These are phyloP conservation scores for Phytophthora rubi DNA, from an alignment of 352 stramenopile species.

Conservation along the genomic window DNA sequence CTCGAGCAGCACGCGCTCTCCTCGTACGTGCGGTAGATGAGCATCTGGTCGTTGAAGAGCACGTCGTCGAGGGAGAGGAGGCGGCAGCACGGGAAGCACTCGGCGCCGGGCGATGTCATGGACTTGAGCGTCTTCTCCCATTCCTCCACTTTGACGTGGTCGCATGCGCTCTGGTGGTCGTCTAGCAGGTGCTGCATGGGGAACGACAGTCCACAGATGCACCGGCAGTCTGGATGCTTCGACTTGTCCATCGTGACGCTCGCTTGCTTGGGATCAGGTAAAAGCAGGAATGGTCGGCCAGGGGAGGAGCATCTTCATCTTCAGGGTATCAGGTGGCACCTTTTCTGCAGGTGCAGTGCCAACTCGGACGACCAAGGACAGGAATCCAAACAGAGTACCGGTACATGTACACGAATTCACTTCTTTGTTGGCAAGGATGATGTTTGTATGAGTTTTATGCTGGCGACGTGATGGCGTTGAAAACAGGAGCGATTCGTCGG, in stretches of 20 bases:
- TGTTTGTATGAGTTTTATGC: neutral
- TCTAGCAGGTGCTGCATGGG: slow-evolving; percentile 1
- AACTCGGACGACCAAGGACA: too few species aligned
- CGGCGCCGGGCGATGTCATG: slow-evolving; percentile 29
- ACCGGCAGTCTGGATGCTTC: slow-evolving; percentile 3
- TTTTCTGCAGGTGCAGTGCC: neutral
- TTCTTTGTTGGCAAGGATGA: neutral
- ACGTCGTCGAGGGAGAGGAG: slow-evolving; percentile 30
- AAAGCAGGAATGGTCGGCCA: slow-evolving; percentile 1
- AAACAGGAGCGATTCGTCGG: neutral
- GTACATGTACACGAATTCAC: neutral
- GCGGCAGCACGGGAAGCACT: slow-evolving; percentile 34
- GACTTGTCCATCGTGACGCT: slow-evolving; percentile 21
- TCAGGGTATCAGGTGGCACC: neutral
- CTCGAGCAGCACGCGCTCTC: slow-evolving; percentile 27
- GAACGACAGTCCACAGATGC: slow-evolving; percentile 23
- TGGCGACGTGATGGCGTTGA: neutral
- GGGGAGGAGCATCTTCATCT: neutral
- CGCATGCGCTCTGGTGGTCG: slow-evolving; percentile 22
- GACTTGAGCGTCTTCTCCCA: slow-evolving; percentile 23
- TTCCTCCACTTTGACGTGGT: slow-evolving; percentile 25
- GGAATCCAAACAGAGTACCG: too few species aligned
- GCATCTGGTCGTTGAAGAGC: slow-evolving; percentile 29
- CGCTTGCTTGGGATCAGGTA: slow-evolving; percentile 5
- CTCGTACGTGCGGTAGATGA: slow-evolving; percentile 36